A percentile compares a stretch with the other conserved stretches of the same genome.
Conservation (phyloP, 805 yeast genomes). For the Candida manassasensis region DNA sequence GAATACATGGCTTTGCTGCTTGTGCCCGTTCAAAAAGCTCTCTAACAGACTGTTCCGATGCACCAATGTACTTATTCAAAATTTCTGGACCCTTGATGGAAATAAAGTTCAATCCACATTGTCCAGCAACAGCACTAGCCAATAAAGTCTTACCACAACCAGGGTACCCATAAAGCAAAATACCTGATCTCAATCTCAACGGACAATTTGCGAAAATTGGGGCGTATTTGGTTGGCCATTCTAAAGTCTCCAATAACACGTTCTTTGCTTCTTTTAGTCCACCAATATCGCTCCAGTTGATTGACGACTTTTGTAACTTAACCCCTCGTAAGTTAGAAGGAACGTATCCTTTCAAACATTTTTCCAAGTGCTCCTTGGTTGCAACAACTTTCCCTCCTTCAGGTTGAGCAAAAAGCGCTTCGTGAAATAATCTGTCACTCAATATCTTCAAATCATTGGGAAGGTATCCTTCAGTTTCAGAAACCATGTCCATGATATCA, state of each 20-base stretch:
- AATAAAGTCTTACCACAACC: conserved; percentile 95
- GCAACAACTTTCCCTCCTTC: conserved; percentile 9
- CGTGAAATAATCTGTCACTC: conserved; percentile 64
- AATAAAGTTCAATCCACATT: conserved; percentile 90
- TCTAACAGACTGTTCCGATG: conserved; percentile 91
- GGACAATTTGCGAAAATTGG: conserved; percentile 93
- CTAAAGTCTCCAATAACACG: conserved; percentile 77
- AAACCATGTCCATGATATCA: conserved; percentile 41
- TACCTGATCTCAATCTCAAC: conserved; percentile 81
- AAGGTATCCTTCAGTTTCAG: conserved; percentile 84
- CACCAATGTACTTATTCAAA: conserved; percentile 92
- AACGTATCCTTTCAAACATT: conserved; percentile 61
- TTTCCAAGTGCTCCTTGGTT: conserved; percentile 40
- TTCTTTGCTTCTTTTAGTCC: conserved; percentile 76
- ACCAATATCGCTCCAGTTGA: conserved; percentile 85
- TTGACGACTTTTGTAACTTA: conserved; percentile 70
- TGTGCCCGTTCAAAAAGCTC: conserved; percentile 92
- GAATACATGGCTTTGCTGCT: conserved; percentile 88
- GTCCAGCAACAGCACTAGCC: conserved; percentile 90
- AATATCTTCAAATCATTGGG: conserved; percentile 76
- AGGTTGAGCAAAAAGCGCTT: conserved; percentile 25
- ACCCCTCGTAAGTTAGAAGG: conserved; percentile 87
- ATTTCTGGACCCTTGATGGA: conserved; percentile 96
- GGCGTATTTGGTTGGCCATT: conserved; percentile 96
- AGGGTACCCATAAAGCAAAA: conserved; percentile 89